Percentiles rank a stretch among this genome's conserved stretches.
These are phyloP conservation scores for Ceratocystis diversiconidia DNA, from an alignment of 2,329 filamentous ascomycete genomes.

Conservation along the genomic window DNA sequence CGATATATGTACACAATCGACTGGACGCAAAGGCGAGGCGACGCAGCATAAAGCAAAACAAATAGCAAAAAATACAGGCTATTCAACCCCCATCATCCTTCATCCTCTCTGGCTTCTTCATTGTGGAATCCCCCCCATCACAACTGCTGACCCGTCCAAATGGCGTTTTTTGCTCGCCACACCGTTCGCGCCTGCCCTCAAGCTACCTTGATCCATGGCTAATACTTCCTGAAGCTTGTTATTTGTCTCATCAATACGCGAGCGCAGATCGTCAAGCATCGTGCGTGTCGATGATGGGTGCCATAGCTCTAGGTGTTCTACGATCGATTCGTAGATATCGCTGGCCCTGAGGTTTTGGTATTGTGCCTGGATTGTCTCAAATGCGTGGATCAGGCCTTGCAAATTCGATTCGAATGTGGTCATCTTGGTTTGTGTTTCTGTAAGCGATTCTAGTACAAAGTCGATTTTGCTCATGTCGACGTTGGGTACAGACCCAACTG, in stretches of 20 bases:
- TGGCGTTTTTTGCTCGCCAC: neutral
- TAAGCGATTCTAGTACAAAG: neutral
- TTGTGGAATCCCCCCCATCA: neutral
- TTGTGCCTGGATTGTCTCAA: constrained; percentile 10
- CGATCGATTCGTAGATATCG: constrained; percentile 15
- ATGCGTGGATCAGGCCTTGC: neutral
- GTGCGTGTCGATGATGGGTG: constrained; percentile 13
- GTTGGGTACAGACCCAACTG: neutral
- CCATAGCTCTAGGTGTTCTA: constrained; percentile 16
- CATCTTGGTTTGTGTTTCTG: constrained; percentile 4
- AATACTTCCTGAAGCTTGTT: neutral
- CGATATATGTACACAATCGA: too few species aligned
- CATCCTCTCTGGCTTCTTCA: neutral
- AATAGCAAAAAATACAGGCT: neutral
- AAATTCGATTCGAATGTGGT: neutral
- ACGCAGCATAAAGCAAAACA: neutral
- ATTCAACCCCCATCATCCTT: neutral
- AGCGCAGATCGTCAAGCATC: constrained; percentile 3
- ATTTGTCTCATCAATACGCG: neutral
- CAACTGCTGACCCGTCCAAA: neutral
- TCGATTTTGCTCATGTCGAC: neutral
- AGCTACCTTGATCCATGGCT: neutral
- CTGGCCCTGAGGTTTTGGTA: constrained; percentile 8
- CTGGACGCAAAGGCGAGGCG: too few species aligned
- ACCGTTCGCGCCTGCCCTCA: too few species aligned